phyloP scores from a whole-genome alignment of 2,329 filamentous ascomycete species.

The Hymenoscyphus linearis region DNA sequence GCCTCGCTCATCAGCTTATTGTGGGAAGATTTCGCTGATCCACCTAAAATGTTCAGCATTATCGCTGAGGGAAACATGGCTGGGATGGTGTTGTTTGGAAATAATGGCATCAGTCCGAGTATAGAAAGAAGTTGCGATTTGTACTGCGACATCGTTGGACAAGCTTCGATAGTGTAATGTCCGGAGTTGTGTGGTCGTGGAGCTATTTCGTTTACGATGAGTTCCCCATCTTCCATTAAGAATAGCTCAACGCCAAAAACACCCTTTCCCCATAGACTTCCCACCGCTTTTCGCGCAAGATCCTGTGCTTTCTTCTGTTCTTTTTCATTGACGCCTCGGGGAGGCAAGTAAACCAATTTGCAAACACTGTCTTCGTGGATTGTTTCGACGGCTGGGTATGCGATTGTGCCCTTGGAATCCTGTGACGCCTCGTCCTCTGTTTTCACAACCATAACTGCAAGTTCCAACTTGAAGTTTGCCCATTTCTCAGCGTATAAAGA shows the following conservation, averaged over 20 bases:
- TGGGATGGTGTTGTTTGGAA: constrained; percentile 33
- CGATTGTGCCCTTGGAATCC: constrained; percentile 48
- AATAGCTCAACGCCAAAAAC: constrained; percentile 98
- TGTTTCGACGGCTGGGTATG: constrained; percentile 90
- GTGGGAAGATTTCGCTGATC: constrained; percentile 60
- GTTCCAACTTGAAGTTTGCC: constrained; percentile 77
- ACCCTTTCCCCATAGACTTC: constrained; percentile 78
- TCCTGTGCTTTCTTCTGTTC: constrained; percentile 64
- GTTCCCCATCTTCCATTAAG: constrained; percentile 61
- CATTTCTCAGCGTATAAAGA: constrained; percentile 87
- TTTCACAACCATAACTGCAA: constrained; percentile 92
- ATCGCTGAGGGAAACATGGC: constrained; percentile 44
- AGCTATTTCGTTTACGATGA: constrained; percentile 62
- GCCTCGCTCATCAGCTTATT: constrained; percentile 48
- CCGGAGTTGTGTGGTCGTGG: constrained; percentile 57
- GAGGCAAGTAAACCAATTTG: constrained; percentile 84
- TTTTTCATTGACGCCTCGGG: constrained; percentile 59
- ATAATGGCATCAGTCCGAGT: constrained; percentile 46
- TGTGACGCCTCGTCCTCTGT: constrained; percentile 59
- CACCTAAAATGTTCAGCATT: constrained; percentile 79
- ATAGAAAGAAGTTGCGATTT: constrained; percentile 78
- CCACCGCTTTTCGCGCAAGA: constrained; percentile 73
- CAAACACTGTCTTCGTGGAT: constrained; percentile 94
- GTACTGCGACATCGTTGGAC: constrained; percentile 81
- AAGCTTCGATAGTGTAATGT: constrained; percentile 91